Evolutionary conservation across 2,329 filamentous ascomycete genomes (phyloP).

Genomic region (Cryphonectria radicalis): DNA sequence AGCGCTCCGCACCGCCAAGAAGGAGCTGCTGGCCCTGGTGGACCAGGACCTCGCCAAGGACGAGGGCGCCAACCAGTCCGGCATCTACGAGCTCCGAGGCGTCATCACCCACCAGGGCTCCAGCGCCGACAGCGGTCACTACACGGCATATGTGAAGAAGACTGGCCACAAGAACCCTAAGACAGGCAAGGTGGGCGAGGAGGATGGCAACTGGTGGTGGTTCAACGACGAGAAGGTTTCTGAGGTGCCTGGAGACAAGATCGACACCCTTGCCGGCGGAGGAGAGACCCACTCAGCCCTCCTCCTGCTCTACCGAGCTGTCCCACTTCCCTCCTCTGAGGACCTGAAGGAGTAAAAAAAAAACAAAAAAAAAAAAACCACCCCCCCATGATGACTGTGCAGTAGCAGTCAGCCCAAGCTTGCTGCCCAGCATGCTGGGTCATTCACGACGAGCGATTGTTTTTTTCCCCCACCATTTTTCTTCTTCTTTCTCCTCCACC

Average conservation of each 20-base stretch:
- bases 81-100: constrained; percentile 90
- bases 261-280: constrained; percentile 86
- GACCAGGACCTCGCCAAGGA: constrained; percentile 75
- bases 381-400: constrained; percentile 3
- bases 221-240: constrained; percentile 98
- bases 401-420: too few species aligned
- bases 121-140: constrained; percentile 96
- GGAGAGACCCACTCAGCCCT: constrained; percentile 85
- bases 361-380: too few species aligned
- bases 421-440: neutral
- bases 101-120: constrained; percentile 96
- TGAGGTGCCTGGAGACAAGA: constrained; percentile 89
- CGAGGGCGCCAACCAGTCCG: constrained; percentile 87
- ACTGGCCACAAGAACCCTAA: constrained; percentile 71
- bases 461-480: neutral
- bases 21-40: constrained; percentile 81
- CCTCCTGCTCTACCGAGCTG: constrained; percentile 77
- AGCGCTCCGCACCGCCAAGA: constrained; percentile 78
- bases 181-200: constrained; percentile 76
- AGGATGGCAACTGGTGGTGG: constrained; percentile 99
- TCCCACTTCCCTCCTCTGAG: constrained; percentile 66
- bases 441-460: constrained; percentile 9
- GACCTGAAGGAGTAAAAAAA: constrained; percentile 42
- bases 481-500: neutral
- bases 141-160: constrained; percentile 98